phyloP scores from a whole-genome alignment of 1,284 basidiomycete species.

The Butyriboletus appendiculatus region DNA sequence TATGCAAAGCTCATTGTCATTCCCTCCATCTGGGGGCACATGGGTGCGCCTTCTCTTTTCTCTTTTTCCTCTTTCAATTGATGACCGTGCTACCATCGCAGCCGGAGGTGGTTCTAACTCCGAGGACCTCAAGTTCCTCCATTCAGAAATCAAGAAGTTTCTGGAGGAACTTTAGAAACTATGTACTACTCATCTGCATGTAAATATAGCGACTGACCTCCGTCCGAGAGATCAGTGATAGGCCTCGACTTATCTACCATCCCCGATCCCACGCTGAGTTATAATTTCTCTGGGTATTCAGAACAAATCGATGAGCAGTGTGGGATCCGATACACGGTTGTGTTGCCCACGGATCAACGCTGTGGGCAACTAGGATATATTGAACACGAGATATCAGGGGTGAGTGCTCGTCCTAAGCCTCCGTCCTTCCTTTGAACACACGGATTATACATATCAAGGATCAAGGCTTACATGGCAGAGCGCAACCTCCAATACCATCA shows the following conservation, averaged over 20 bases:
- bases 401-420: background rate
- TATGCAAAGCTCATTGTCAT: slow-evolving; percentile 50
- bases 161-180: slow-evolving; percentile 28
- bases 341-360: background rate
- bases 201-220: slow-evolving; percentile 7
- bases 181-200: background rate
- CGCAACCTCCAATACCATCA: slow-evolving; percentile 17
- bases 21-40: slow-evolving; percentile 59
- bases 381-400: background rate
- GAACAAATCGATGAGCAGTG: background rate
- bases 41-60: slow-evolving; percentile 36
- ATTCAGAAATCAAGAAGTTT: slow-evolving; percentile 41
- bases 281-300: background rate
- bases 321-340: background rate
- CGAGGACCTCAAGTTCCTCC: slow-evolving; percentile 41
- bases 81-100: slow-evolving; percentile 11
- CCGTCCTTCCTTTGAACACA: background rate
- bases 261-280: background rate
- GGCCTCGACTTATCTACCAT: background rate
- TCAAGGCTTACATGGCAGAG: slow-evolving; percentile 9
- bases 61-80: background rate
- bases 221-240: background rate
- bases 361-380: background rate
- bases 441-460: background rate
- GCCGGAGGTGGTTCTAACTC: slow-evolving; percentile 45